A percentile compares a stretch with the other conserved stretches of the same genome.
phyloP scores from a whole-genome alignment of 805 yeast genomes.

The Ogataea zsoltii region DNA sequence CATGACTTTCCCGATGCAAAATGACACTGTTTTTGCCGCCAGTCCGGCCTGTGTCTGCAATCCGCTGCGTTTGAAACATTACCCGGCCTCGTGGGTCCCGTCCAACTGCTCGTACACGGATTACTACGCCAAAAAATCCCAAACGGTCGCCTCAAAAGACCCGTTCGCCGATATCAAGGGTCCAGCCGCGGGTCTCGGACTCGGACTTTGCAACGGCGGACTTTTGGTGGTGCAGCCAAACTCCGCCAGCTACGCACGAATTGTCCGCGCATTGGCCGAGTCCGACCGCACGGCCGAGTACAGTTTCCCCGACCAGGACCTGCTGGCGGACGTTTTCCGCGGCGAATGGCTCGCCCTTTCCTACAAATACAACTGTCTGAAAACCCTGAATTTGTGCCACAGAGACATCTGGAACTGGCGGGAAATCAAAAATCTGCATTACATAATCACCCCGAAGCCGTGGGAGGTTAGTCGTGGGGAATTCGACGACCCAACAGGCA shows the following conservation, averaged over 20 bases:
- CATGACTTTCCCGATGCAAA: conserved; percentile 44
- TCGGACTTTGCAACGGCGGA: conserved; percentile 61
- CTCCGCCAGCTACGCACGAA: conserved; percentile 37
- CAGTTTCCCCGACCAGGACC: conserved; percentile 59
- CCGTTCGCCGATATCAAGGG: conserved; percentile 33
- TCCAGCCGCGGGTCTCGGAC: conserved; percentile 43
- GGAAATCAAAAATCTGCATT: conserved; percentile 57
- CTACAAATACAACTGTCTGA: conserved; percentile 55
- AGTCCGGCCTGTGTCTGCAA: conserved; percentile 64
- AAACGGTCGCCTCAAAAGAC: conserved; percentile 13
- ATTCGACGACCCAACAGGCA: conserved; percentile 42
- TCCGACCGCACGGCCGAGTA: conserved; percentile 42
- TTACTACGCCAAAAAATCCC: conserved; percentile 28
- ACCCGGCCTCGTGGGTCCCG: conserved; percentile 53
- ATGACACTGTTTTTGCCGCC: conserved; percentile 49
- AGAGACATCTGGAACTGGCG: conserved; percentile 45
- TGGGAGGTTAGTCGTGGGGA: conserved; percentile 46
- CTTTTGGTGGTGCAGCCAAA: conserved; percentile 51
- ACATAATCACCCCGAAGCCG: conserved; percentile 59
- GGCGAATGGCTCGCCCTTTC: conserved; percentile 52
- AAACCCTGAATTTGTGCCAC: conserved; percentile 50
- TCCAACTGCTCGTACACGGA: conserved; percentile 53
- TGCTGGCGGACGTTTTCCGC: conserved; percentile 53
- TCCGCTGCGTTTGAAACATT: conserved; percentile 51
- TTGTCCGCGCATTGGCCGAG: conserved; percentile 41